Conservation (phyloP, 192 early-diverging fungal genomes). For the Chytriomyces sp. region DNA sequence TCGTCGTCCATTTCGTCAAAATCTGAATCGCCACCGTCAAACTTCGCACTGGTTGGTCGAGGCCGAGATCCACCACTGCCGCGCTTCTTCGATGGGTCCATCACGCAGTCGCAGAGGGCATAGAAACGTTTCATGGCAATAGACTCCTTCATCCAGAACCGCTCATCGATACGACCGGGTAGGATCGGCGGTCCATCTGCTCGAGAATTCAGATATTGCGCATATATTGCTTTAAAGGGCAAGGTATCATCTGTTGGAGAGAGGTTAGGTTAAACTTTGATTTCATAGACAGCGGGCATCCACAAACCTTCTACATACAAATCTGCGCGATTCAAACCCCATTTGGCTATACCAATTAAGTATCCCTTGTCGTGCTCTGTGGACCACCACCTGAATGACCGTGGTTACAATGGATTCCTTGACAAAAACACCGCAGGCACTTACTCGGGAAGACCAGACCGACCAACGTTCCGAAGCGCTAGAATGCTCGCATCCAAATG, state of each 20-base stretch:
- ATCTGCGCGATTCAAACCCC: constrained; percentile 70
- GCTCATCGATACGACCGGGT: constrained; percentile 46
- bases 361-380: constrained; percentile 68
- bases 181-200: constrained; percentile 14
- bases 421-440: neutral
- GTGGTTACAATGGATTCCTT: neutral
- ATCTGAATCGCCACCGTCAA: neutral
- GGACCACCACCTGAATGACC: constrained; percentile 71
- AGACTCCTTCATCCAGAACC: constrained; percentile 58
- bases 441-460: constrained; percentile 42
- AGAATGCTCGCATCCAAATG: constrained; percentile 42
- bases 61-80: constrained; percentile 18
- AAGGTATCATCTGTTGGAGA: constrained; percentile 45
- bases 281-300: neutral
- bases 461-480: constrained; percentile 40
- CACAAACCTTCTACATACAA: constrained; percentile 60
- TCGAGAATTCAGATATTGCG: constrained; percentile 45
- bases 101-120: constrained; percentile 40
- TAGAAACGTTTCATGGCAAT: constrained; percentile 52
- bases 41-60: constrained; percentile 19
- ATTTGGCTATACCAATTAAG: constrained; percentile 69
- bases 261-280: neutral
- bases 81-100: constrained; percentile 35
- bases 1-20: constrained; percentile 28
- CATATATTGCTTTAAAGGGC: constrained; percentile 46